A percentile compares a stretch with the other conserved stretches of the same genome.
phyloP scores from a whole-genome alignment of 2,329 filamentous ascomycete genomes.

The Epichloe scottii region DNA sequence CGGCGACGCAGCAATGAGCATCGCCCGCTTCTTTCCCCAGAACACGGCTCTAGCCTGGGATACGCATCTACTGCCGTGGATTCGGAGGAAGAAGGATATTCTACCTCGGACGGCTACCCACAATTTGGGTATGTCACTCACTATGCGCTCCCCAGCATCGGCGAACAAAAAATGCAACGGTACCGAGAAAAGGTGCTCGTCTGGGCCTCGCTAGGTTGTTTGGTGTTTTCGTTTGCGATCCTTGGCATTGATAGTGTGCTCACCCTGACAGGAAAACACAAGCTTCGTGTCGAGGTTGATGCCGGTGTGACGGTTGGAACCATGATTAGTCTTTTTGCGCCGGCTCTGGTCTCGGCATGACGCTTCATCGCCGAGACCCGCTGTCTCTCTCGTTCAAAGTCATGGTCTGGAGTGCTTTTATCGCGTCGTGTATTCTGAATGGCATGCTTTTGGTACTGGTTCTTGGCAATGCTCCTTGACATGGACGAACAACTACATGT shows the following conservation, averaged over 20 bases:
- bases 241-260: constrained; percentile 53
- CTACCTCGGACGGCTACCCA: constrained; percentile 39
- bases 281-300: constrained; percentile 59
- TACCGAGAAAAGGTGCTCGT: constrained; percentile 45
- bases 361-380: constrained; percentile 37
- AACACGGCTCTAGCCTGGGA: constrained; percentile 12
- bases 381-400: constrained; percentile 30
- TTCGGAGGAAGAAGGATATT: constrained; percentile 35
- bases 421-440: constrained; percentile 27
- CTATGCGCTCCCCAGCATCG: constrained; percentile 40
- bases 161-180: constrained; percentile 34
- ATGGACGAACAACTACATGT: too few relatives aligned
- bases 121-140: constrained; percentile 38
- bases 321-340: constrained; percentile 53
- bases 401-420: constrained; percentile 25
- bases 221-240: constrained; percentile 48
- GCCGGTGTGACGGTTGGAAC: constrained; percentile 59
- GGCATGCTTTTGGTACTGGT: constrained; percentile 31
- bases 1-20: constrained; percentile 12
- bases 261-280: constrained; percentile 54
- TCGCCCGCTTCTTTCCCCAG: constrained; percentile 10
- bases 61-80: constrained; percentile 22
- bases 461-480: constrained; percentile 26
- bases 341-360: constrained; percentile 46
- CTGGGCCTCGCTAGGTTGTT: constrained; percentile 39